These are phyloP conservation scores for Hirschioporus abietinus DNA, from an alignment of 768 basidiomycete genomes.

Conservation along the genomic window DNA sequence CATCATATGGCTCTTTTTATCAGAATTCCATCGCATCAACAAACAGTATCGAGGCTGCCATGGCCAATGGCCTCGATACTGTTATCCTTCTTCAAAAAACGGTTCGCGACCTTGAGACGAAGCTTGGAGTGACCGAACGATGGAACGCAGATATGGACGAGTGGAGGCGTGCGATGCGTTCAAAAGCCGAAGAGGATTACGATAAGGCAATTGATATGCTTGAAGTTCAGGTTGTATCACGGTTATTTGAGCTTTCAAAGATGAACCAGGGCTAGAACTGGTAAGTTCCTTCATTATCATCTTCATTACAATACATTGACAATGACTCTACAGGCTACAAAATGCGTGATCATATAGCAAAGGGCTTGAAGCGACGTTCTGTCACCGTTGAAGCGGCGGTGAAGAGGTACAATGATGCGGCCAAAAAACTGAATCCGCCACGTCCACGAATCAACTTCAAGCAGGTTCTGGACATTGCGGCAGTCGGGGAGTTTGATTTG, in stretches of 20 bases:
- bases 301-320: background rate
- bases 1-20: background rate
- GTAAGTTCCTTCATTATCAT: too few species aligned
- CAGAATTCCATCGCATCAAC: background rate
- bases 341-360: slow-evolving; percentile 17
- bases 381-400: slow-evolving; percentile 15
- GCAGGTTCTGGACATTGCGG: slow-evolving; percentile 15
- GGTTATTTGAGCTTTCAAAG: slow-evolving; percentile 18
- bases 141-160: background rate
- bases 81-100: background rate
- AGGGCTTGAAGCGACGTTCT: slow-evolving; percentile 15
- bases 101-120: background rate
- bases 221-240: slow-evolving; percentile 15
- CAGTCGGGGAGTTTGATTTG: slow-evolving; percentile 18
- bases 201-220: slow-evolving; percentile 14
- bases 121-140: background rate
- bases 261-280: slow-evolving; percentile 13
- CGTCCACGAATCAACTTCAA: slow-evolving; percentile 10
- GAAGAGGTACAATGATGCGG: slow-evolving; percentile 14
- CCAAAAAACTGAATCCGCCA: slow-evolving; percentile 11
- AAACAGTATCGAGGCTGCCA: background rate
- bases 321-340: slow-evolving; percentile 16
- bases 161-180: background rate
- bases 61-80: background rate
- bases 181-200: slow-evolving; percentile 4